Evolutionary conservation across 2,329 filamentous ascomycete species (phyloP).

Genomic region (Colletotrichum navitas): DNA sequence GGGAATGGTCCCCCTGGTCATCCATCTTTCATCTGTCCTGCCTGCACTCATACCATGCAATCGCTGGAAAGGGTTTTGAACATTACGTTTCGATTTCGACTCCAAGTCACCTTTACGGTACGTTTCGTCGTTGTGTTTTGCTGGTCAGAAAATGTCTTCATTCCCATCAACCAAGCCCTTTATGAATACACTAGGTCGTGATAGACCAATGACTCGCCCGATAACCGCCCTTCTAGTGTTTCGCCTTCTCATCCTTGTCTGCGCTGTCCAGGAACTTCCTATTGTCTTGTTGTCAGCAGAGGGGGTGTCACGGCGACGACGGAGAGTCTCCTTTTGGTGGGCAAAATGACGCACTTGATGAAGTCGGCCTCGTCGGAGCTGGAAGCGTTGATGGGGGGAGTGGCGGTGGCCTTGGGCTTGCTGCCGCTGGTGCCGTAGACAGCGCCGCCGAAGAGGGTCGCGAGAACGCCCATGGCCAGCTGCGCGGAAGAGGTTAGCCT

Average conservation of each 20-base stretch:
- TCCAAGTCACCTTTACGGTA: background rate
- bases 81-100: background rate
- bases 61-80: background rate
- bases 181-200: constrained; percentile 42
- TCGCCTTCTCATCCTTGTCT: constrained; percentile 57
- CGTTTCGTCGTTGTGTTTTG: constrained; percentile 11
- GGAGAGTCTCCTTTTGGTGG: background rate
- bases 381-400: constrained; percentile 72
- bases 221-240: constrained; percentile 52
- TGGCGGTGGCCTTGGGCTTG: constrained; percentile 57
- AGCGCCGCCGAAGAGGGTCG: constrained; percentile 56
- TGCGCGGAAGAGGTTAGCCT: constrained; percentile 49
- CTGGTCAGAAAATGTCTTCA: constrained; percentile 40
- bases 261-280: constrained; percentile 63
- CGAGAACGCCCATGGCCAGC: constrained; percentile 71
- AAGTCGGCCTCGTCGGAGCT: constrained; percentile 74
- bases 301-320: background rate
- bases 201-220: constrained; percentile 36
- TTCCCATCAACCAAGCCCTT: constrained; percentile 35
- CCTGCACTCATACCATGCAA: background rate
- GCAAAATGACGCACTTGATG: constrained; percentile 66
- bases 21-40: background rate
- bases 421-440: constrained; percentile 59
- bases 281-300: constrained; percentile 43
- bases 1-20: background rate